Base-by-base conservation (phyloP, 345 rosid genomes). In the Melastoma malabathricum region DNA sequence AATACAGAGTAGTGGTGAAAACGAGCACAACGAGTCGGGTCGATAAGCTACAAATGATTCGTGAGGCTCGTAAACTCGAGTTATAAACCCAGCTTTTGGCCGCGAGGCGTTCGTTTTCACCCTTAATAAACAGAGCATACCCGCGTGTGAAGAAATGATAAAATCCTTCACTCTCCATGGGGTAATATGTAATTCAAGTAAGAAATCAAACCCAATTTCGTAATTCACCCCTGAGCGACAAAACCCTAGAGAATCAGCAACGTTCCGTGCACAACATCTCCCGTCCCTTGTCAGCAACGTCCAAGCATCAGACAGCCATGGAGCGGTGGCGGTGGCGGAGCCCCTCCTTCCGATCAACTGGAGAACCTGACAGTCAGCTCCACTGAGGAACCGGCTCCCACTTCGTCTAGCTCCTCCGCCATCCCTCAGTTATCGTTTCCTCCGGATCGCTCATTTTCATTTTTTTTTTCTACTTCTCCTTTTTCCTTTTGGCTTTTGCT, bases 81-180 rank as follows among this genome's bases (percentile, higher is more conserved):
- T n/a, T n/a, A n/a, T n/a, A n/a, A n/a, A n/a, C n/a, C n/a, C n/a
- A n/a, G n/a, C n/a, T n/a, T n/a, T n/a, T n/a, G n/a, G n/a, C n/a
- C n/a, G n/a, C n/a, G n/a, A n/a, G n/a, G n/a, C n/a, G n/a, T n/a
- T n/a, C n/a, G n/a, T n/a, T n/a, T n/a, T n/a, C n/a, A n/a, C n/a
- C n/a, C n/a, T n/a, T n/a, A n/a, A n/a, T n/a, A n/a, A n/a, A 67
- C 77, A 46, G 80, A 85, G 73, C 76, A 83, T 44, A 81, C 25
- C 25, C 25, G 2, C 2, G 25, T 22, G 4, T 22, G 25, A 22
- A 22, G 25, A 22, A 22, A 22, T 22, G 25, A 22, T 22, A 22
- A 22, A 22, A 22, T 1, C 89, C 51, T 41, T 86, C 1, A 94
- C 89, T 34, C 95, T 81, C 4, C 25, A 22, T 22, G 25, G 25